phyloP scores from a whole-genome alignment of 768 basidiomycete genomes.

The Lactarius hatsudake region DNA sequence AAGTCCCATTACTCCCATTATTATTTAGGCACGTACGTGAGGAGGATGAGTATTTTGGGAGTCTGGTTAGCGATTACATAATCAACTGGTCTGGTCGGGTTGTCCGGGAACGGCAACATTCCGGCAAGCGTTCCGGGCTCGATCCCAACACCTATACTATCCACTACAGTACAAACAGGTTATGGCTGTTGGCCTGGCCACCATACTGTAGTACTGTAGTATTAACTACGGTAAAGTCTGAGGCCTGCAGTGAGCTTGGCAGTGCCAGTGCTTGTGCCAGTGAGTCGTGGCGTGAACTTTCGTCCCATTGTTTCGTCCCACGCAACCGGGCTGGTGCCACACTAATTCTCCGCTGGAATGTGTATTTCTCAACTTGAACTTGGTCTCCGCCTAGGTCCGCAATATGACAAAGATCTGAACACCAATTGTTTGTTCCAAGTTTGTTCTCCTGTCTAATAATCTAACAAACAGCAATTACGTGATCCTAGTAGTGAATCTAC shows the following conservation, averaged over 20 bases:
- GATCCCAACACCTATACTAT: background rate
- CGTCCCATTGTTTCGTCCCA: background rate
- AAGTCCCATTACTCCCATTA: background rate
- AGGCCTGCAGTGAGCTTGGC: no score
- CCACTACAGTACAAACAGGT: background rate
- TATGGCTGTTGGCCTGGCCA: background rate
- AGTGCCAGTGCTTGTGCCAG: no score
- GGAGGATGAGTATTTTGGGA: no score
- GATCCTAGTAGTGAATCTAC: no score
- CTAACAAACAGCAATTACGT: background rate
- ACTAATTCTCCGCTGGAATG: background rate
- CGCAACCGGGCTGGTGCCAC: no score
- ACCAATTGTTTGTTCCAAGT: background rate
- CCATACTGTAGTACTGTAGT: background rate
- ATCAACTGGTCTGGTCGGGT: no score
- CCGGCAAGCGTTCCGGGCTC: no score
- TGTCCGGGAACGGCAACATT: no score
- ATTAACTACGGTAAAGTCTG: background rate
- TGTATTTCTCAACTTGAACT: no score
- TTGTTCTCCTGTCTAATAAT: background rate
- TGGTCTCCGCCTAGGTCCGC: background rate
- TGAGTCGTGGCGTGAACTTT: background rate
- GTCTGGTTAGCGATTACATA: no score
- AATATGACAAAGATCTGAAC: background rate
- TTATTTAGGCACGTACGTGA: no score